These are phyloP conservation scores for Phaseolus coccineus DNA, from an alignment of 331 rosid genomes.

Conservation along the genomic window DNA sequence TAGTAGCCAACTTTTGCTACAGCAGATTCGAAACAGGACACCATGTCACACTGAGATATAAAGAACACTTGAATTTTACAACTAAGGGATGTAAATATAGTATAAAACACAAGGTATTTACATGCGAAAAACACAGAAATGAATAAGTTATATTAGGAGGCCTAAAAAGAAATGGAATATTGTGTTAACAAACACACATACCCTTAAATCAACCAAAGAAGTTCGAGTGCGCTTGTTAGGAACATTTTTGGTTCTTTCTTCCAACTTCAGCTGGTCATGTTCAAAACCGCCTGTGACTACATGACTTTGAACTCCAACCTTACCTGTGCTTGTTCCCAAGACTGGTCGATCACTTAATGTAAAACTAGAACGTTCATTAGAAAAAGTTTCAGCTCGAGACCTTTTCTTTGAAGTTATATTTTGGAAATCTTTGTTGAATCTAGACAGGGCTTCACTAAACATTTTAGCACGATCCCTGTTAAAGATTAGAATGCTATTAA, in stretches of 20 bases:
- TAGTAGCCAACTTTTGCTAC: slow-evolving; percentile 34
- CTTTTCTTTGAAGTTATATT: slow-evolving; percentile 88
- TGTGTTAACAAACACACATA: slow-evolving; percentile 41
- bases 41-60: slow-evolving; percentile 9
- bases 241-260: slow-evolving; percentile 73
- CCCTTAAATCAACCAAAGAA: slow-evolving; percentile 90
- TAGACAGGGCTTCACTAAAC: slow-evolving; percentile 78
- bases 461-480: slow-evolving; percentile 78
- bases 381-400: slow-evolving; percentile 75
- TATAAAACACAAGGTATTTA: background rate
- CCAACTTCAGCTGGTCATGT: slow-evolving; percentile 81
- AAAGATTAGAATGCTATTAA: slow-evolving; percentile 48
- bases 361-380: slow-evolving; percentile 70
- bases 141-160: slow-evolving; percentile 30
- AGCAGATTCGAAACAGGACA: slow-evolving; percentile 40
- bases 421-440: slow-evolving; percentile 82
- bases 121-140: slow-evolving; percentile 35
- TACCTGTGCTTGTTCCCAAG: slow-evolving; percentile 67
- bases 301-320: slow-evolving; percentile 85
- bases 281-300: slow-evolving; percentile 66
- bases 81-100: background rate
- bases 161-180: slow-evolving; percentile 6
- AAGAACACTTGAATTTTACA: slow-evolving; percentile 4
- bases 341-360: slow-evolving; percentile 68
- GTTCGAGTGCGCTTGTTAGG: slow-evolving; percentile 95